A percentile compares a stretch with the other conserved stretches of the same genome.
Conservation (phyloP, 805 yeast genomes). For the Yarrowia bubula region DNA sequence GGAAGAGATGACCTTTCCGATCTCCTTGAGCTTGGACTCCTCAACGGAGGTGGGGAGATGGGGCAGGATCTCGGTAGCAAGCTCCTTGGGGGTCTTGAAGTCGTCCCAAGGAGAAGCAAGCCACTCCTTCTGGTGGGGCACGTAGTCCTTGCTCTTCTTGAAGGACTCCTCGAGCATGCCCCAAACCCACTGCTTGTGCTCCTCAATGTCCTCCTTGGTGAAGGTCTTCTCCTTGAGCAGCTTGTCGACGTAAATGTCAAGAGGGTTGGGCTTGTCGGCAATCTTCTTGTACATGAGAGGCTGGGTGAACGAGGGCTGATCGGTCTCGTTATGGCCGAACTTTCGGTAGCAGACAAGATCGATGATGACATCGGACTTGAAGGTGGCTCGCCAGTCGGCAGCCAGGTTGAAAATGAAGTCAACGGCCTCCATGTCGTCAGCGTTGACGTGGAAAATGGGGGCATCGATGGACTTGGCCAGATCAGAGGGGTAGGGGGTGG, state of each 20-base stretch:
- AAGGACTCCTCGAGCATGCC: slow-evolving; percentile 85
- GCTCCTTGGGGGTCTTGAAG: slow-evolving; percentile 94
- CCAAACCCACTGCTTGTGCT: slow-evolving; percentile 99
- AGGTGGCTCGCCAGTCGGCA: slow-evolving; percentile 96
- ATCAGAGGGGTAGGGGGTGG: slow-evolving; percentile 97
- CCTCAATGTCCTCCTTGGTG: slow-evolving; percentile 84
- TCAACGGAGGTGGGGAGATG: slow-evolving; percentile 93
- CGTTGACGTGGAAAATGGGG: slow-evolving; percentile 98
- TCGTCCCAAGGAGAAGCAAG: slow-evolving; percentile 98
- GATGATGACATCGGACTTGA: slow-evolving; percentile 93
- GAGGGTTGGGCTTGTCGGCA: slow-evolving; percentile 82
- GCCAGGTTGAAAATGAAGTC: slow-evolving; percentile 92
- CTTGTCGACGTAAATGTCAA: slow-evolving; percentile 79
- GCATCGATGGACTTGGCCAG: slow-evolving; percentile 95
- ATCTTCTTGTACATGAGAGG: slow-evolving; percentile 94
- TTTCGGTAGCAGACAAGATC: slow-evolving; percentile 98
- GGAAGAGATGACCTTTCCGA: slow-evolving; percentile 75
- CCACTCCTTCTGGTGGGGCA: slow-evolving; percentile 95
- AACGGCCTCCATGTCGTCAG: slow-evolving; percentile 94
- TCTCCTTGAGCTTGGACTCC: slow-evolving; percentile 64
- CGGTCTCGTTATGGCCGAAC: slow-evolving; percentile 99
- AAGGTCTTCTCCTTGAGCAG: slow-evolving; percentile 84
- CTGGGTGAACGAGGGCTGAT: slow-evolving; percentile 98
- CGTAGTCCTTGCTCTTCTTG: slow-evolving; percentile 81
- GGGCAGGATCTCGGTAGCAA: slow-evolving; percentile 92